Evolutionary conservation across 306 rosid genomes (phyloP).

Genomic region (Astragalus membranaceus): DNA sequence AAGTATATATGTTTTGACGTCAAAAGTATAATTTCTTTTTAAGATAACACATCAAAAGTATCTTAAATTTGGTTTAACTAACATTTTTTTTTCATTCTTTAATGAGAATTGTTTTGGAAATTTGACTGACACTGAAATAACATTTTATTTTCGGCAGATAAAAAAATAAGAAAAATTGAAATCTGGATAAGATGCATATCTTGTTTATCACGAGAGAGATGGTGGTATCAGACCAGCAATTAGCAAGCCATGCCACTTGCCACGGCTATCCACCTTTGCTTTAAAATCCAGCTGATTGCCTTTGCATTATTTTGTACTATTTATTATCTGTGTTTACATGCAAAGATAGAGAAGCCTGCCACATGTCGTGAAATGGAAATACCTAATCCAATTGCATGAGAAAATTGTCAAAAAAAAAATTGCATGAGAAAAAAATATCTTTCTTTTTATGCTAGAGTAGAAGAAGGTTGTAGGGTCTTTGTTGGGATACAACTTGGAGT

Average conservation of each 20-base stretch:
- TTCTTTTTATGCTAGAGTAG: too few relatives aligned
- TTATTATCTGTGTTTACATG: neutral
- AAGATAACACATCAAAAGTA: too few relatives aligned
- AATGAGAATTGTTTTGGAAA: too few relatives aligned
- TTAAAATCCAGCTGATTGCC: neutral
- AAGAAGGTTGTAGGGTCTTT: neutral
- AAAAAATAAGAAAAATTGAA: neutral
- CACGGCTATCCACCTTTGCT: neutral
- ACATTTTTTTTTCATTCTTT: too few relatives aligned
- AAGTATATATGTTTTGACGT: too few relatives aligned
- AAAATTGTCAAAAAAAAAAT: too few relatives aligned
- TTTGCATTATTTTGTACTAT: neutral
- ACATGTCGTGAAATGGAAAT: neutral
- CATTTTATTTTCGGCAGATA: neutral
- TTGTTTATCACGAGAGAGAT: neutral
- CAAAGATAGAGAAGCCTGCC: neutral
- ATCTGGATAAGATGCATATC: neutral
- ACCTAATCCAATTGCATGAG: neutral
- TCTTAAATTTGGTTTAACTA: too few relatives aligned
- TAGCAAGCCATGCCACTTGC: neutral
- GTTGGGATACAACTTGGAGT: neutral
- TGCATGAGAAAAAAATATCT: neutral
- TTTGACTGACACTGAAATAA: too few relatives aligned
- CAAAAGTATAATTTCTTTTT: too few relatives aligned
- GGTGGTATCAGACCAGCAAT: neutral